Percentiles rank a stretch among this genome's conserved stretches.
phyloP scores from a whole-genome alignment of 2,329 filamentous ascomycete genomes.

The Endoconidiophora laricicola region DNA sequence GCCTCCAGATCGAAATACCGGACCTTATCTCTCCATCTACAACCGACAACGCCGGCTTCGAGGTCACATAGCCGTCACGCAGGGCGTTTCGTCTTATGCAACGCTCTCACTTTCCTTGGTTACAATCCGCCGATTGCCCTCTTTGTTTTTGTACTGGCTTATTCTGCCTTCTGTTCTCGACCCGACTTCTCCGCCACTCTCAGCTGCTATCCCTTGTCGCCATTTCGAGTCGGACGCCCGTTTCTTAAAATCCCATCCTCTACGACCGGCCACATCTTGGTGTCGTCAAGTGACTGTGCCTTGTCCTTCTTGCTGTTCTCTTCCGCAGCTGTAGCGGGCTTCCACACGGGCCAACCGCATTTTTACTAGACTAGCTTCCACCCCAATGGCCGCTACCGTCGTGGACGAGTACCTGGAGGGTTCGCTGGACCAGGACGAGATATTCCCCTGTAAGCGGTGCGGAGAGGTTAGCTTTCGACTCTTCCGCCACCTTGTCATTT shows the following conservation, averaged over 20 bases:
- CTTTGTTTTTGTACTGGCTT: too few species aligned
- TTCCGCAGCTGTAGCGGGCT: not conserved
- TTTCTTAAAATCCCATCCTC: not conserved
- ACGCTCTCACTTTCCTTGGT: not conserved
- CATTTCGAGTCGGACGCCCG: not conserved
- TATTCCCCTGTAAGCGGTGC: constrained; percentile 83
- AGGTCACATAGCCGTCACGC: constrained; percentile 1
- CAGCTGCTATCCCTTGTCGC: not conserved
- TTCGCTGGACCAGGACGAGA: constrained; percentile 62
- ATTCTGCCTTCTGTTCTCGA: not conserved
- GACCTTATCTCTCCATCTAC: not conserved
- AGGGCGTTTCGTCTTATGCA: constrained; percentile 4
- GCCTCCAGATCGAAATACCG: too few species aligned
- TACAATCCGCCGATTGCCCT: too few species aligned
- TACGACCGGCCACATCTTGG: too few species aligned
- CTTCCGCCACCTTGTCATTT: not conserved
- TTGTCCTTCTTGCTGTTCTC: not conserved
- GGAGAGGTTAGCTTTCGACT: constrained; percentile 50
- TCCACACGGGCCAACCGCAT: not conserved
- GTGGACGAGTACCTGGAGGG: constrained; percentile 47
- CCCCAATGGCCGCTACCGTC: constrained; percentile 26
- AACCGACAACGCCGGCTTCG: not conserved
- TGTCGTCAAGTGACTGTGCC: too few species aligned
- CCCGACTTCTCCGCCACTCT: not conserved
- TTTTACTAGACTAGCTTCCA: not conserved